These are phyloP conservation scores for Fusarium dlaminii DNA, from an alignment of 2,329 filamentous ascomycete genomes.

Conservation along the genomic window DNA sequence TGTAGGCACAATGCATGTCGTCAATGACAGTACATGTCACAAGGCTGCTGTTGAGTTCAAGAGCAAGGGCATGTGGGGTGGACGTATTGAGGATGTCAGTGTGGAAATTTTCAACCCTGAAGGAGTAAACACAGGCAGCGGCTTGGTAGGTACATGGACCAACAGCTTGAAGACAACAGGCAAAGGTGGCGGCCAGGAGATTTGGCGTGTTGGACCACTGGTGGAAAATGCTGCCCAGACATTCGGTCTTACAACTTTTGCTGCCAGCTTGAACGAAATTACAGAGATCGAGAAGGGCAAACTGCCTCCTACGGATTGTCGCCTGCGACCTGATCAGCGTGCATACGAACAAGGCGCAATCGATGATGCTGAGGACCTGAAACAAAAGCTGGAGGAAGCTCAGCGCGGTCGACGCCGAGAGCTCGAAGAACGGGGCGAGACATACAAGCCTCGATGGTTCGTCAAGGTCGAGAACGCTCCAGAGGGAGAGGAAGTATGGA, in stretches of 20 bases:
- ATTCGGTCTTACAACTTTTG: slow-evolving; percentile 90
- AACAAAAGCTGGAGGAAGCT: slow-evolving; percentile 84
- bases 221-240: slow-evolving; percentile 82
- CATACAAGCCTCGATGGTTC: slow-evolving; percentile 86
- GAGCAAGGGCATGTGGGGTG: slow-evolving; percentile 95
- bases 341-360: slow-evolving; percentile 83
- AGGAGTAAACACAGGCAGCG: slow-evolving; percentile 71
- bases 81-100: slow-evolving; percentile 87
- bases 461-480: slow-evolving; percentile 69
- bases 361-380: slow-evolving; percentile 84
- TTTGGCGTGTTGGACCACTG: slow-evolving; percentile 82
- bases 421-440: slow-evolving; percentile 78
- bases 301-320: slow-evolving; percentile 82
- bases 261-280: slow-evolving; percentile 86
- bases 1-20: slow-evolving; percentile 86
- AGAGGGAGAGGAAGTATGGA: slow-evolving; percentile 76
- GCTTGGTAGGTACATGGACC: slow-evolving; percentile 88
- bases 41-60: slow-evolving; percentile 92
- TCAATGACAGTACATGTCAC: slow-evolving; percentile 84
- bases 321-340: slow-evolving; percentile 87
- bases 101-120: slow-evolving; percentile 76
- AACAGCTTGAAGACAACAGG: slow-evolving; percentile 72
- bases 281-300: slow-evolving; percentile 79
- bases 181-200: slow-evolving; percentile 67
- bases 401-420: slow-evolving; percentile 80